Evolutionary conservation across 108 stramenopile genomes (phyloP), one percentile per base, ranked within the genome.

Genomic region (Pseudonitzschia pungens): DNA sequence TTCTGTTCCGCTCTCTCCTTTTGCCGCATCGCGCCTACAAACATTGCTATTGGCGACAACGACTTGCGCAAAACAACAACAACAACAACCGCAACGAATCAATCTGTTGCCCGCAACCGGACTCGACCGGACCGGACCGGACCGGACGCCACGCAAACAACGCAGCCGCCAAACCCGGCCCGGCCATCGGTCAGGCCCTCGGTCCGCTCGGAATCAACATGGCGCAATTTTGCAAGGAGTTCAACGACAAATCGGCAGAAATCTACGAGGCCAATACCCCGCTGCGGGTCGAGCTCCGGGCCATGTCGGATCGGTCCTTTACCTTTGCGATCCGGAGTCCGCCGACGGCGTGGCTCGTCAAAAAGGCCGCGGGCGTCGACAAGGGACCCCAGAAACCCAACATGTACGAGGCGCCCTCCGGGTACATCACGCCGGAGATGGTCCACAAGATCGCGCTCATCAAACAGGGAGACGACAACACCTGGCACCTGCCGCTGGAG

Each of bases 171-270:
- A 85, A 86, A 21, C 97, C 97, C 18, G 93, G 93, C 50, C 97
- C 97, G 10, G 87, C 92, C 51, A 91, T 97, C 66, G 97, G 97
- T 36, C 95, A 97, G 82, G 92, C 97, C 27, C 83, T 97, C 51
- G 97, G 97, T 74, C 97, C 97, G 0, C 81, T 97, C 27, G 97
- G 95, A 53, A 91, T 97, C 71, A 97, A 97, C 87, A 97, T 97
- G 95, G 92, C 92, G 44, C 91, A 96, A 69, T 97, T 97, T 69
- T 95, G 94, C 85, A 93, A 94, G 77, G 88, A 95, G 60, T 97
- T 97, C 77, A 97, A 97, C 75, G 97, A 91, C 33, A 73, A 74
- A 44, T 88, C 94, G 21, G 87, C 83, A 73, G 70, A 68, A 27
- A 77, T 82, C 59, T 92, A 88, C 72, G 83, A 84, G 81, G 85